A percentile compares a stretch with the other conserved stretches of the same genome.
Evolutionary conservation across 257 asterid genomes (phyloP).

Genomic region (Buddleja alternifolia): DNA sequence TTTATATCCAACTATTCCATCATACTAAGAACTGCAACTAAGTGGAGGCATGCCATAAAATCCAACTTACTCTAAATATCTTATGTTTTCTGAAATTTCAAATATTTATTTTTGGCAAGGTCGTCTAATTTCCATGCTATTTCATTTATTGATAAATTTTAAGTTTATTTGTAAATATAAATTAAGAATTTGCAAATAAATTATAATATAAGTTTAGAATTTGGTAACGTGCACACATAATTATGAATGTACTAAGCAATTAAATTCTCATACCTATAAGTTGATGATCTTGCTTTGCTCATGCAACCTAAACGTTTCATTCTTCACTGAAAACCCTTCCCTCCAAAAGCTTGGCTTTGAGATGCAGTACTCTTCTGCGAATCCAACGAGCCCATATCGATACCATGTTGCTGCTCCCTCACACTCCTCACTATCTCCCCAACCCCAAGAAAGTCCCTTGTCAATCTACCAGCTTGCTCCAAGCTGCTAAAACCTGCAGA

Average conservation of each 20-base stretch:
- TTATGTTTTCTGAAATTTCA: not conserved
- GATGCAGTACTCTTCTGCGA: conserved; percentile 40
- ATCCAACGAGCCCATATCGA: conserved; percentile 45
- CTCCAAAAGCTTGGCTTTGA: conserved; percentile 48
- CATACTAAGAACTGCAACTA: not conserved
- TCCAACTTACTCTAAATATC: not conserved
- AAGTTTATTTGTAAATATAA: not conserved
- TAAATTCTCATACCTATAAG: conserved; percentile 16
- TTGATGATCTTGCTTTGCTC: conserved; percentile 6
- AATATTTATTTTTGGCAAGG: not conserved
- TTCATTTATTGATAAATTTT: not conserved
- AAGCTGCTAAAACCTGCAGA: conserved; percentile 37
- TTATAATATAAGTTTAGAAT: no score
- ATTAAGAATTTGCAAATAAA: not conserved
- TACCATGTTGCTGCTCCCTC: conserved; percentile 47
- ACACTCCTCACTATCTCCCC: conserved; percentile 67
- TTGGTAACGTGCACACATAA: not conserved
- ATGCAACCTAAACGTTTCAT: not conserved
- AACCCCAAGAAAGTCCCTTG: conserved; percentile 88
- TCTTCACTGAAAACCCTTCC: conserved; percentile 46
- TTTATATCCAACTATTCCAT: no score
- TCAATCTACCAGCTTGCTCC: conserved; percentile 47
- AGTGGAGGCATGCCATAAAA: not conserved
- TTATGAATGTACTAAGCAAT: not conserved
- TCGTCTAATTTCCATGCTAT: not conserved